Conservation (phyloP, 2,329 filamentous ascomycete species). For the Chalaropsis thielavioides region DNA sequence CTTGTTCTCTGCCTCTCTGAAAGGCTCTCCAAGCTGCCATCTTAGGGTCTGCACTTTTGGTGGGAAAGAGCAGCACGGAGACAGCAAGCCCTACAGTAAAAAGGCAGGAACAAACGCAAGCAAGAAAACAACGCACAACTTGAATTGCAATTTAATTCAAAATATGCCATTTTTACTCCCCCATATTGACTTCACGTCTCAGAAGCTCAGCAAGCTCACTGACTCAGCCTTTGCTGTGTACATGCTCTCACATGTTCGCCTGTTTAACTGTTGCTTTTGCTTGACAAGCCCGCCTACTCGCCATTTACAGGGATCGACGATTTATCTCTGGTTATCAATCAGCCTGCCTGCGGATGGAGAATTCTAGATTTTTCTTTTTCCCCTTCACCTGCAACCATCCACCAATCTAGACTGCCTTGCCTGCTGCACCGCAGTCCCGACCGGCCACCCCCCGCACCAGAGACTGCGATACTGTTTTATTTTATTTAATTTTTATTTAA, state of each 20-base stretch:
- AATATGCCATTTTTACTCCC: background rate
- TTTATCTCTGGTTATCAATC: constrained; percentile 1
- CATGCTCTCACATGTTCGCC: background rate
- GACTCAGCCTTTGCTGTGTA: too few relatives aligned
- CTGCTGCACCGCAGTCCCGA: background rate
- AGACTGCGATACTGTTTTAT: background rate
- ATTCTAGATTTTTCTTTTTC: background rate
- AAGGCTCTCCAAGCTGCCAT: background rate
- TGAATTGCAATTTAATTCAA: background rate
- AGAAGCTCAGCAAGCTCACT: background rate
- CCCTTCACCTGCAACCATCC: background rate
- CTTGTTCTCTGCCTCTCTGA: too few relatives aligned
- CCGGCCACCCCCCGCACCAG: background rate
- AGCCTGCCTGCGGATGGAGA: background rate
- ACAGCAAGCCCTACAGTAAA: background rate
- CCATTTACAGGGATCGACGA: background rate
- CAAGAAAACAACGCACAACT: background rate
- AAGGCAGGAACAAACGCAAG: background rate
- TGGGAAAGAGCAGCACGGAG: background rate
- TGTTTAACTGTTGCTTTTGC: background rate
- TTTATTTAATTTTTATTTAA: background rate
- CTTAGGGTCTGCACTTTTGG: background rate
- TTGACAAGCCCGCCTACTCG: background rate
- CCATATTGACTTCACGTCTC: background rate
- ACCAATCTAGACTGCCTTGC: background rate